Conservation (phyloP, 202 grass and related monocot species). For the Musa balbisiana region DNA sequence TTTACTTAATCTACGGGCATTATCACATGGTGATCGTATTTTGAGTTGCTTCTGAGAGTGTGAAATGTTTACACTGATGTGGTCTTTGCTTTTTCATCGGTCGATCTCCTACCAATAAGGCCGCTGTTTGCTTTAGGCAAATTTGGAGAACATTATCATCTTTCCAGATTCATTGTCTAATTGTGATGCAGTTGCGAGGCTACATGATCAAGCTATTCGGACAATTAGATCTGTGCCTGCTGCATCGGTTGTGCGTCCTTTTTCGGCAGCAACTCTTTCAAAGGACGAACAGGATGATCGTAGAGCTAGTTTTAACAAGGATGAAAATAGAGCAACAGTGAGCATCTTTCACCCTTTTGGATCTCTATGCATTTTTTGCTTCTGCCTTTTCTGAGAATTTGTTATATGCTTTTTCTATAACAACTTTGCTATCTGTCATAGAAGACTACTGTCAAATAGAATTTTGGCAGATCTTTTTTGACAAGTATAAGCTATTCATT, state of each 20-base stretch:
- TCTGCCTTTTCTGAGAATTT: neutral
- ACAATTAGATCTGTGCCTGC: conserved; percentile 14
- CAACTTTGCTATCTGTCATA: too few species aligned
- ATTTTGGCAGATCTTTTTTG: too few species aligned
- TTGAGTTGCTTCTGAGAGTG: neutral
- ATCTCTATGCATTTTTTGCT: neutral
- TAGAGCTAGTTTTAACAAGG: conserved; percentile 36
- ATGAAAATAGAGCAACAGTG: conserved; percentile 45
- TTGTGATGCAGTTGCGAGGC: conserved; percentile 37
- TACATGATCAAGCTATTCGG: conserved; percentile 30
- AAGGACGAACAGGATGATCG: conserved; percentile 34
- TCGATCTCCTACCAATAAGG: too few species aligned
- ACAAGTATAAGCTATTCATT: neutral
- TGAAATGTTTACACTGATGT: too few species aligned
- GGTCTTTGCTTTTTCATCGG: too few species aligned
- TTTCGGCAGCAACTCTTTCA: conserved; percentile 43
- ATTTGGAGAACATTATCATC: neutral
- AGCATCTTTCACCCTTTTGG: conserved; percentile 28
- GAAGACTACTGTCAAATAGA: too few species aligned
- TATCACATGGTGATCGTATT: neutral
- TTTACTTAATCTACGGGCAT: neutral
- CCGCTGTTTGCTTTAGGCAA: neutral
- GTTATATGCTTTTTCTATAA: neutral
- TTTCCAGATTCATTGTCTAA: neutral
- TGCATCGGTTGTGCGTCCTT: conserved; percentile 33